Evolutionary conservation across 306 rosid species (phyloP), one percentile per base, ranked within the genome.

Genomic region (Sicyos edulis): DNA sequence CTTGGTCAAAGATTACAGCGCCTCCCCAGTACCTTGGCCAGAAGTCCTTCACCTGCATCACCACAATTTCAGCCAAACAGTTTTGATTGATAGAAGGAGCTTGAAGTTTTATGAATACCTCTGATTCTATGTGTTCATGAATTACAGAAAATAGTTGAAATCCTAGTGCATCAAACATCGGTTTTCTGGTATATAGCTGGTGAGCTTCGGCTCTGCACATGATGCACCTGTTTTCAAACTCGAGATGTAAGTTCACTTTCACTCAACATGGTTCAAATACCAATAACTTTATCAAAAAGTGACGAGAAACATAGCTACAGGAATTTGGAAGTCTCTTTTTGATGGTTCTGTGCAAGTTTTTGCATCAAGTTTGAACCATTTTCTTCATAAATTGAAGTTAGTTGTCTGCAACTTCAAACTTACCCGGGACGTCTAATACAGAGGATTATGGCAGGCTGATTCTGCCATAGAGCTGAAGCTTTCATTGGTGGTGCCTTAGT

Each of bases 11-110:
- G 72, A 92, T 76, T 15, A 92, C 92, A n/a, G 76, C 79, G 15
- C 97, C 96, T 26, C 97, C 97, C 97, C 96, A 92, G 47, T 88
- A 92, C 77, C 95, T 68, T 42, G 96, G 97, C 97, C 96, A 92
- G 83, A 89, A 88, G 80, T 88, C 86, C 71, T 77, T 88, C 45
- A 92, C 87, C 95, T 89, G 82, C 80, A 81, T 61, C 52, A 77
- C 55, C 19, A 72, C 29, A 20, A 58, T 58, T 16, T 78, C 71
- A 85, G 72, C 56, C 44, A 74, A 73, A 51, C 50, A 76, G 70
- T 5, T 14, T 54, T 19, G 62, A 37, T 73, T 60, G 73, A 60
- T 52, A 62, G 78, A 64, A 69, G 58, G 53, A 78, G 71, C 57
- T 50, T 45, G 40, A 61, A 64, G 44, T 71, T 54, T n/a, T 70